phyloP scores from a whole-genome alignment of 2,329 filamentous ascomycete genomes.

The Blumeria hordei region DNA sequence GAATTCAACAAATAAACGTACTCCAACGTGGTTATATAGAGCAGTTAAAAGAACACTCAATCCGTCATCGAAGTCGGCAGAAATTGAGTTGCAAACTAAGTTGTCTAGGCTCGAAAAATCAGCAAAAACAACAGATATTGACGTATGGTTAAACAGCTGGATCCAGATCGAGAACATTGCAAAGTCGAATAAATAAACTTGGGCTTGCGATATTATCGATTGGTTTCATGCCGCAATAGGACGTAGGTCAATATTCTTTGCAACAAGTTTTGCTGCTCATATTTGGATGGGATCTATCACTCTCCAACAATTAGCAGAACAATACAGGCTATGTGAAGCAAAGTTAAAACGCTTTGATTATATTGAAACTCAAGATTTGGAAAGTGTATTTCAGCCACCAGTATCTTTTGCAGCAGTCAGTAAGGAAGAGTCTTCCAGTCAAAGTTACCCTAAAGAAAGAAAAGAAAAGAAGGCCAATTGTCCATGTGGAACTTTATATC shows the following conservation, averaged over 20 bases:
- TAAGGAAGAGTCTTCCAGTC: not conserved
- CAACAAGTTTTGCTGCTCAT: not conserved
- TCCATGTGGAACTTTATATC: not conserved
- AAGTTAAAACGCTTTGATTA: not conserved
- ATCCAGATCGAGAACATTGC: not conserved
- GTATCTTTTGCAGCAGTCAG: not conserved
- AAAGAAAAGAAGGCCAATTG: not conserved
- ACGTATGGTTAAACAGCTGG: constrained; percentile 1
- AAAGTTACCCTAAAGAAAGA: not conserved
- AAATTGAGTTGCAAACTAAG: not conserved
- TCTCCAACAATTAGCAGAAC: not conserved
- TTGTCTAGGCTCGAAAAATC: not conserved
- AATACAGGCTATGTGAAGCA: not conserved
- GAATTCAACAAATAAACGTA: not conserved
- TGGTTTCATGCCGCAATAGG: not conserved
- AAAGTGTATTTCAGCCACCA: not conserved
- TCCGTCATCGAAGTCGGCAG: not conserved
- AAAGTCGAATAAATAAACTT: not conserved
- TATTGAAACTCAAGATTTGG: not conserved
- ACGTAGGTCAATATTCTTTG: not conserved
- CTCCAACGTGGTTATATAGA: not conserved
- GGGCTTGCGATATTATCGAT: not conserved
- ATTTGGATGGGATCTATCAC: not conserved
- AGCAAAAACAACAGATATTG: not conserved
- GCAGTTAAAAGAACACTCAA: constrained; percentile 1